A percentile compares a stretch with the other conserved stretches of the same genome.
phyloP scores from a whole-genome alignment of 208 protist species.

The Wallacemonas collosoma region DNA sequence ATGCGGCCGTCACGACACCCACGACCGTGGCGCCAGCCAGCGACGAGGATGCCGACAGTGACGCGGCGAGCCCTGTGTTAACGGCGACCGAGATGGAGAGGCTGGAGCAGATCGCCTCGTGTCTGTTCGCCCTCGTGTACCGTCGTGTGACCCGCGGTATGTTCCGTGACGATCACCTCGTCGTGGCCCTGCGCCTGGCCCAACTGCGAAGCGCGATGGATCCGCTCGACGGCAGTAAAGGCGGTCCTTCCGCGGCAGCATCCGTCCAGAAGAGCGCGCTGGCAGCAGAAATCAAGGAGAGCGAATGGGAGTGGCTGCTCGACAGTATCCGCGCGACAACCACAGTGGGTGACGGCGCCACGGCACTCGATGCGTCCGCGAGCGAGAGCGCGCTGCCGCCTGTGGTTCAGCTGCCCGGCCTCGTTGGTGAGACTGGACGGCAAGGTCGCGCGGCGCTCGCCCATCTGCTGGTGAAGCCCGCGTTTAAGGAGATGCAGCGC shows the following conservation, averaged over 20 bases:
- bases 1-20: neutral
- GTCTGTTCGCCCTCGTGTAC: constrained; percentile 80
- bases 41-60: constrained; percentile 13
- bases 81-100: constrained; percentile 27
- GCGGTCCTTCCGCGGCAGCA: neutral
- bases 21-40: neutral
- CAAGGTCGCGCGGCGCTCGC: constrained; percentile 44
- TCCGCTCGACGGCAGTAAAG: constrained; percentile 11
- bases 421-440: constrained; percentile 27
- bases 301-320: constrained; percentile 76
- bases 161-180: constrained; percentile 94
- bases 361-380: neutral
- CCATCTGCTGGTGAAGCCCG: constrained; percentile 48
- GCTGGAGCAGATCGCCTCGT: constrained; percentile 42
- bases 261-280: constrained; percentile 11
- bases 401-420: constrained; percentile 28
- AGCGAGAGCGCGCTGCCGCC: constrained; percentile 23
- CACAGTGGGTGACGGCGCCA: neutral
- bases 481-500: constrained; percentile 64
- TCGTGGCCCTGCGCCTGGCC: constrained; percentile 94
- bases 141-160: constrained; percentile 88
- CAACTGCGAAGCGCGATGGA: constrained; percentile 86
- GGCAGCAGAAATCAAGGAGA: constrained; percentile 35
- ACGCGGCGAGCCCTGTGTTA: constrained; percentile 22
- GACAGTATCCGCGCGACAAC: constrained; percentile 24